Evolutionary conservation across 2,329 filamentous ascomycete genomes (phyloP).

Genomic region (Ophiostoma sp.): DNA sequence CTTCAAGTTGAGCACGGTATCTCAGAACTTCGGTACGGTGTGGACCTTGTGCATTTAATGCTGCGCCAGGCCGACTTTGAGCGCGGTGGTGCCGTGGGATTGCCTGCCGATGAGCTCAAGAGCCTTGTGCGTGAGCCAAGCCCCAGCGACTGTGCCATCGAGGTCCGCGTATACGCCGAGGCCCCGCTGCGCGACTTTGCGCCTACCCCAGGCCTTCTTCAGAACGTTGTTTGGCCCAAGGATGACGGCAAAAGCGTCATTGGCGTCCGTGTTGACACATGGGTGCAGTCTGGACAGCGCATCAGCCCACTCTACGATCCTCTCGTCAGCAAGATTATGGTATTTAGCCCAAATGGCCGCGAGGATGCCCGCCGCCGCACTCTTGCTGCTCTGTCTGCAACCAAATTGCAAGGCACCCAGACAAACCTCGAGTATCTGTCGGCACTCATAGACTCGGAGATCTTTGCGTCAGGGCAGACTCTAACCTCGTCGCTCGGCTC

Average conservation of each 20-base stretch:
- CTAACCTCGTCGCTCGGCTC: slow-evolving; percentile 29
- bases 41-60: slow-evolving; percentile 38
- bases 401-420: slow-evolving; percentile 21
- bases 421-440: slow-evolving; percentile 37
- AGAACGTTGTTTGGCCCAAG: slow-evolving; percentile 29
- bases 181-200: neutral
- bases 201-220: neutral
- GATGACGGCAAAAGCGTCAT: slow-evolving; percentile 56
- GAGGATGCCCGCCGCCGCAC: slow-evolving; percentile 77
- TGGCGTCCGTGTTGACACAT: slow-evolving; percentile 61
- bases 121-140: neutral
- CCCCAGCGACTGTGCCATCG: slow-evolving; percentile 38
- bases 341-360: slow-evolving; percentile 65
- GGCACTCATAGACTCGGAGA: slow-evolving; percentile 31
- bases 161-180: neutral
- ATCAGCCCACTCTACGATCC: slow-evolving; percentile 18
- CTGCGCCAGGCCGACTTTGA: slow-evolving; percentile 44
- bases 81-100: slow-evolving; percentile 36
- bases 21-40: slow-evolving; percentile 37
- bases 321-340: slow-evolving; percentile 72
- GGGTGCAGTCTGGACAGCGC: slow-evolving; percentile 59
- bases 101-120: slow-evolving; percentile 5
- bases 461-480: neutral
- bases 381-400: slow-evolving; percentile 65
- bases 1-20: slow-evolving; percentile 45